phyloP scores from a whole-genome alignment of 306 rosid species.

The Nissolia schottii region DNA sequence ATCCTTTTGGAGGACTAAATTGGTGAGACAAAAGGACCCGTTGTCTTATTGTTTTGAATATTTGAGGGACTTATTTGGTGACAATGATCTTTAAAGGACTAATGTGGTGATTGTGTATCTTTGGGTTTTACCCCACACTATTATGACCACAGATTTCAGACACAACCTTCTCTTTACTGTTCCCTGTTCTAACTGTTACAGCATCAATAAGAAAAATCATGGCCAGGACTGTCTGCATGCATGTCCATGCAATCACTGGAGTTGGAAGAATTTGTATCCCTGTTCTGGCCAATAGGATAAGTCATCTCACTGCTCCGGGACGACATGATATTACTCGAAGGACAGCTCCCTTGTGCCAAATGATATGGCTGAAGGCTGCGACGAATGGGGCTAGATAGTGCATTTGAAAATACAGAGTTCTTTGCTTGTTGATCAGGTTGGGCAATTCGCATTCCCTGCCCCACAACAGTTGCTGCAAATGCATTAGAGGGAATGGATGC shows the following conservation, averaged over 20 bases:
- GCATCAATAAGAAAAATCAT: conserved; percentile 50
- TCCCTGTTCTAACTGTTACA: conserved; percentile 24
- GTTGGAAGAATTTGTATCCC: conserved; percentile 50
- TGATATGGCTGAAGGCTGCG: conserved; percentile 65
- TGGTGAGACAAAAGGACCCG: too few species aligned
- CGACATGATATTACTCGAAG: conserved; percentile 33
- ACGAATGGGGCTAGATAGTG: conserved; percentile 70
- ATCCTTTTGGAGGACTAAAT: too few species aligned
- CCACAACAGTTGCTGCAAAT: conserved; percentile 31
- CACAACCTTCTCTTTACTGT: conserved; percentile 3
- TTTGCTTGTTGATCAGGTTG: conserved; percentile 54
- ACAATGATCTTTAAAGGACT: too few species aligned
- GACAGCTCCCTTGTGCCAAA: conserved; percentile 51
- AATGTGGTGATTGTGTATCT: too few species aligned
- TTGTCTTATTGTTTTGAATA: too few species aligned
- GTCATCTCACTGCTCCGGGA: conserved; percentile 40
- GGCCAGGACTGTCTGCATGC: conserved; percentile 62
- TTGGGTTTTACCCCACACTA: too few species aligned
- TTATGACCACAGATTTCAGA: conserved; percentile 22
- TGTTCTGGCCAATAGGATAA: conserved; percentile 34
- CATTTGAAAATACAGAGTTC: conserved; percentile 66
- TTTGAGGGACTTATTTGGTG: too few species aligned
- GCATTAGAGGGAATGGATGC: conserved; percentile 32
- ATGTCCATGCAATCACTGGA: conserved; percentile 65
- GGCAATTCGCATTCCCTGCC: conserved; percentile 52